phyloP scores from a whole-genome alignment of 31 red algal genomes.

The Asparagopsis taxiformis region DNA sequence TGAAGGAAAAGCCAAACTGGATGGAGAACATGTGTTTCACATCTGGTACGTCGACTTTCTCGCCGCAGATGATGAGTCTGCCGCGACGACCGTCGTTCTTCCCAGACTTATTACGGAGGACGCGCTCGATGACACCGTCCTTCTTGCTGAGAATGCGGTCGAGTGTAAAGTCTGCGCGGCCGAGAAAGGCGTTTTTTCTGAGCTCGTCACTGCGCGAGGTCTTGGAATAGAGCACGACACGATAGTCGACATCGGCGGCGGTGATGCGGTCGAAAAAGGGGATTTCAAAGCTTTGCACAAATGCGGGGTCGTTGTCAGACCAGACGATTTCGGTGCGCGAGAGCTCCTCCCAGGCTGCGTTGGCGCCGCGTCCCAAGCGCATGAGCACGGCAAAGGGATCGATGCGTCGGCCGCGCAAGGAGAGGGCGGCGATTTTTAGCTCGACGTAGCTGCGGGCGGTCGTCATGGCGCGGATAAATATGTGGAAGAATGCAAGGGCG shows the following conservation, averaged over 20 bases:
- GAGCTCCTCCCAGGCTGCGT: slow-evolving; percentile 30
- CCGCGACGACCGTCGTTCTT: slow-evolving; percentile 46
- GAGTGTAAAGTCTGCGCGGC: slow-evolving; percentile 52
- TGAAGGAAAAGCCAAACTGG: slow-evolving; percentile 47
- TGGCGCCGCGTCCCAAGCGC: background rate
- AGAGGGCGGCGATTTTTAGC: slow-evolving; percentile 66
- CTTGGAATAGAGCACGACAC: slow-evolving; percentile 39
- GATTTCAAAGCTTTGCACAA: slow-evolving; percentile 56
- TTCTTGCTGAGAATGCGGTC: slow-evolving; percentile 41
- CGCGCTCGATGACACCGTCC: slow-evolving; percentile 63
- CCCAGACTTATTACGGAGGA: slow-evolving; percentile 37
- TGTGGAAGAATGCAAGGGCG: too few species aligned
- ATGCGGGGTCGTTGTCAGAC: slow-evolving; percentile 49
- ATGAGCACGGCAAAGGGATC: slow-evolving; percentile 63
- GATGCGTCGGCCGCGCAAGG: slow-evolving; percentile 41
- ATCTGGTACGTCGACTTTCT: slow-evolving; percentile 17
- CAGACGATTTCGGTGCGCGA: slow-evolving; percentile 64
- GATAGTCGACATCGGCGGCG: slow-evolving; percentile 22
- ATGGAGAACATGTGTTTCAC: slow-evolving; percentile 67
- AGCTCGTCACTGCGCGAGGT: slow-evolving; percentile 48
- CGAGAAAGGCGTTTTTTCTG: slow-evolving; percentile 47
- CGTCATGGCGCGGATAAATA: slow-evolving; percentile 1
- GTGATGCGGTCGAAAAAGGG: slow-evolving; percentile 13
- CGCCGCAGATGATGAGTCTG: slow-evolving; percentile 63
- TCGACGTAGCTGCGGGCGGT: slow-evolving; percentile 39